These are phyloP conservation scores for Neospermospora avenae DNA, from an alignment of 2,329 filamentous ascomycete species.

Conservation along the genomic window DNA sequence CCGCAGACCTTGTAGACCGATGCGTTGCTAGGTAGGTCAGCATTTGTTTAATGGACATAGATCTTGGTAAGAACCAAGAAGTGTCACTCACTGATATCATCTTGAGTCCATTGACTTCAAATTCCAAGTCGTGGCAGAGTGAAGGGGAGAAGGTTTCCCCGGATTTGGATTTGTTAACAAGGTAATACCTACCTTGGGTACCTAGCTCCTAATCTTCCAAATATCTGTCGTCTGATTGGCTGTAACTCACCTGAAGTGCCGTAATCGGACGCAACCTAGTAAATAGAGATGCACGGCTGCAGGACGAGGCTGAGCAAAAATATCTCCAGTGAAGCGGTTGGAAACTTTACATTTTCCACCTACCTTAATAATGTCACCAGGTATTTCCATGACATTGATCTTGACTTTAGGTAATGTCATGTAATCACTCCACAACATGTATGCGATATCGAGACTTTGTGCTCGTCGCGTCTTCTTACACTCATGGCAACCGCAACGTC, in stretches of 20 bases:
- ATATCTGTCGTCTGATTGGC: neutral
- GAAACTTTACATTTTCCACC: too few relatives aligned
- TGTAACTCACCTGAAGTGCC: neutral
- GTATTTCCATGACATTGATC: too few relatives aligned
- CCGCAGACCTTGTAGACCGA: slow-evolving; percentile 32
- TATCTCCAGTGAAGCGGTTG: too few relatives aligned
- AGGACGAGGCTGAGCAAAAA: too few relatives aligned
- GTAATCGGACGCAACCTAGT: neutral
- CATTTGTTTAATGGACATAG: neutral
- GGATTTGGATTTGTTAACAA: too few relatives aligned
- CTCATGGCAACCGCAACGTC: neutral
- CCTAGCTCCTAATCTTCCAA: slow-evolving; percentile 13
- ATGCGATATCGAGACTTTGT: slow-evolving; percentile 10
- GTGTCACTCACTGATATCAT: slow-evolving; percentile 27
- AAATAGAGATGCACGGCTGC: neutral
- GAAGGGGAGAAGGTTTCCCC: neutral
- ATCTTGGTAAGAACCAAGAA: neutral
- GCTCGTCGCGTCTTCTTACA: neutral
- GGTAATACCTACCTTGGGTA: too few relatives aligned
- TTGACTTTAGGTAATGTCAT: too few relatives aligned
- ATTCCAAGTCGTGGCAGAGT: slow-evolving; percentile 1
- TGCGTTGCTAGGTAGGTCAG: slow-evolving; percentile 21
- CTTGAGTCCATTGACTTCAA: slow-evolving; percentile 25
- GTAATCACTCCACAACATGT: slow-evolving; percentile 1
- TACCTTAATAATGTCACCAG: too few relatives aligned